phyloP scores from a whole-genome alignment of 345 rosid species.

The Brassica nigra region DNA sequence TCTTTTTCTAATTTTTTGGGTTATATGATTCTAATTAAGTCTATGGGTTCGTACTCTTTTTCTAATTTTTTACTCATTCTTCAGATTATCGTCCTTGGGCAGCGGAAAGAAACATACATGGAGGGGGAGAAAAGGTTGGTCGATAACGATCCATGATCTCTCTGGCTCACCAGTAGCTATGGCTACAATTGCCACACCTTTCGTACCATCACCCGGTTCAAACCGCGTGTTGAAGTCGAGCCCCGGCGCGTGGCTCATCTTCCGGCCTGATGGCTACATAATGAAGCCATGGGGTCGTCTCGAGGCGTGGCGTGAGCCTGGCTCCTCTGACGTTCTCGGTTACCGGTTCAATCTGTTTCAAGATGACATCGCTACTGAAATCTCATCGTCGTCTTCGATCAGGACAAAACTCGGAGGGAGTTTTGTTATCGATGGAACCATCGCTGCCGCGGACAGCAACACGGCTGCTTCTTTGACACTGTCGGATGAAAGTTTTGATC shows the following conservation, averaged over 20 bases:
- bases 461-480: conserved; percentile 46
- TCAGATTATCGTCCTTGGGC: conserved; percentile 58
- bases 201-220: conserved; percentile 77
- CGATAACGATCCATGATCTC: conserved; percentile 80
- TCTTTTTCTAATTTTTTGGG: background rate
- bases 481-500: conserved; percentile 69
- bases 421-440: conserved; percentile 63
- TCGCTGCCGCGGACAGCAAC: background rate
- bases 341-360: conserved; percentile 63
- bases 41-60: no score
- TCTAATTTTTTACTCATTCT: no score
- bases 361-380: conserved; percentile 43
- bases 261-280: conserved; percentile 62
- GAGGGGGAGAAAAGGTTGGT: conserved; percentile 83
- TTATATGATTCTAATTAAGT: no score
- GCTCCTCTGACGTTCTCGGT: conserved; percentile 52
- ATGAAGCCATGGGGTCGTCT: conserved; percentile 95
- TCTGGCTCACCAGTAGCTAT: conserved; percentile 91
- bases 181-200: conserved; percentile 93
- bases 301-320: conserved; percentile 78
- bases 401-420: conserved; percentile 67
- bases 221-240: conserved; percentile 69
- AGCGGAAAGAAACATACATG: conserved; percentile 47
- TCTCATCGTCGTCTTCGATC: conserved; percentile 46
- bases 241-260: conserved; percentile 85